Evolutionary conservation across 176 grass and related monocot species (phyloP).

Genomic region (Pharus latifolius): DNA sequence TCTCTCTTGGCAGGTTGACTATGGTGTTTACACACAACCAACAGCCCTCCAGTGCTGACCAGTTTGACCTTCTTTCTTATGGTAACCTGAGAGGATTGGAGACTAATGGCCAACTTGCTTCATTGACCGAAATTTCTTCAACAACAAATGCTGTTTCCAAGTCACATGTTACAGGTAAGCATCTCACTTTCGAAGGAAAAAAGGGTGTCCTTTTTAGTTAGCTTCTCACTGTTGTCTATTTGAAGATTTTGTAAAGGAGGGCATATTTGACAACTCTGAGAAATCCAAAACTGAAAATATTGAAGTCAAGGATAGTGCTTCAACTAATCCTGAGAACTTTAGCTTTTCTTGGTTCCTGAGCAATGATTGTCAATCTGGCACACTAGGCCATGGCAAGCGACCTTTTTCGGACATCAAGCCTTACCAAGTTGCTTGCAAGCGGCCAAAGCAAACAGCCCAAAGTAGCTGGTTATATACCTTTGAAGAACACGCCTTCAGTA

Average conservation of each 20-base stretch:
- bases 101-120: neutral
- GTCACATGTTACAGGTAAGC: slow-evolving; percentile 39
- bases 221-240: slow-evolving; percentile 18
- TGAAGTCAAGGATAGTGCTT: slow-evolving; percentile 14
- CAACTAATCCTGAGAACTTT: slow-evolving; percentile 11
- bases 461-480: slow-evolving; percentile 12
- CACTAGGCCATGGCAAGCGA: slow-evolving; percentile 43
- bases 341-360: slow-evolving; percentile 1
- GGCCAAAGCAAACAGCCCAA: slow-evolving; percentile 43
- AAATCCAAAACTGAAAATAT: slow-evolving; percentile 16
- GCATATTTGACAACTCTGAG: slow-evolving; percentile 22
- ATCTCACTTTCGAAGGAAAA: neutral
- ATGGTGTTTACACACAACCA: slow-evolving; percentile 52
- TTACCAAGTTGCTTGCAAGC: slow-evolving; percentile 52
- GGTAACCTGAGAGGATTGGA: slow-evolving; percentile 27
- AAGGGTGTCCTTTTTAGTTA: neutral
- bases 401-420: slow-evolving; percentile 36
- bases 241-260: slow-evolving; percentile 29
- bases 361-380: neutral
- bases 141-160: neutral
- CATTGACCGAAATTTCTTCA: slow-evolving; percentile 21
- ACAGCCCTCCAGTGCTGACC: slow-evolving; percentile 10
- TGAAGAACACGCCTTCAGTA: neutral
- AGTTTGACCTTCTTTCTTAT: slow-evolving; percentile 34
- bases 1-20: slow-evolving; percentile 37